These are phyloP conservation scores for Phialemonium atrogriseum DNA, from an alignment of 2,329 filamentous ascomycete species.

Conservation along the genomic window DNA sequence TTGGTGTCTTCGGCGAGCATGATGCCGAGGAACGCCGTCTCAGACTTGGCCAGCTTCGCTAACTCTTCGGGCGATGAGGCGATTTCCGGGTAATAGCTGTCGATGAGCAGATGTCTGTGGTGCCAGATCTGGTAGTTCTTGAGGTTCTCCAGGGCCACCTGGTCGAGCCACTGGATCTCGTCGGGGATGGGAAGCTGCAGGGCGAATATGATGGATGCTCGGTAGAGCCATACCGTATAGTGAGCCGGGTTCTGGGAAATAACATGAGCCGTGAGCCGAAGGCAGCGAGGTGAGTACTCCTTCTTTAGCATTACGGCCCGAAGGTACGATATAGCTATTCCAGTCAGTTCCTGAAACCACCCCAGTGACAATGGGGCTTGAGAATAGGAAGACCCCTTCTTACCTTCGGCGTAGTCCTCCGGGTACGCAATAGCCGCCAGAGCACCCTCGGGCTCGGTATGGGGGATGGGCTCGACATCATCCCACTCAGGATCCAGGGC, in stretches of 20 bases:
- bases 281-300: constrained; percentile 70
- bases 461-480: constrained; percentile 73
- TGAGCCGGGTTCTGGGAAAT: constrained; percentile 93
- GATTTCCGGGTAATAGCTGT: constrained; percentile 50
- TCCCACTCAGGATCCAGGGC: constrained; percentile 69
- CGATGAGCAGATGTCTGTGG: constrained; percentile 58
- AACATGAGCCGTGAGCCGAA: constrained; percentile 79
- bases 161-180: constrained; percentile 82
- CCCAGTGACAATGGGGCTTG: background rate
- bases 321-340: constrained; percentile 75
- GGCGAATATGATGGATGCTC: constrained; percentile 67
- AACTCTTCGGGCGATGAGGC: constrained; percentile 48
- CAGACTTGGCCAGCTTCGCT: constrained; percentile 51
- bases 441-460: constrained; percentile 74
- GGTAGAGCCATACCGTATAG: constrained; percentile 98
- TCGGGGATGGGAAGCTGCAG: constrained; percentile 56
- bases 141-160: constrained; percentile 70
- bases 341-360: constrained; percentile 3
- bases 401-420: constrained; percentile 76
- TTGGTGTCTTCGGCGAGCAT: constrained; percentile 87
- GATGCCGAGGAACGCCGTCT: constrained; percentile 64
- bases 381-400: constrained; percentile 11
- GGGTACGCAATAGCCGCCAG: constrained; percentile 91
- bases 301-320: constrained; percentile 86
- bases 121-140: constrained; percentile 99